These are phyloP conservation scores for Leishmania guyanensis DNA, from an alignment of 208 protist species.

Conservation along the genomic window DNA sequence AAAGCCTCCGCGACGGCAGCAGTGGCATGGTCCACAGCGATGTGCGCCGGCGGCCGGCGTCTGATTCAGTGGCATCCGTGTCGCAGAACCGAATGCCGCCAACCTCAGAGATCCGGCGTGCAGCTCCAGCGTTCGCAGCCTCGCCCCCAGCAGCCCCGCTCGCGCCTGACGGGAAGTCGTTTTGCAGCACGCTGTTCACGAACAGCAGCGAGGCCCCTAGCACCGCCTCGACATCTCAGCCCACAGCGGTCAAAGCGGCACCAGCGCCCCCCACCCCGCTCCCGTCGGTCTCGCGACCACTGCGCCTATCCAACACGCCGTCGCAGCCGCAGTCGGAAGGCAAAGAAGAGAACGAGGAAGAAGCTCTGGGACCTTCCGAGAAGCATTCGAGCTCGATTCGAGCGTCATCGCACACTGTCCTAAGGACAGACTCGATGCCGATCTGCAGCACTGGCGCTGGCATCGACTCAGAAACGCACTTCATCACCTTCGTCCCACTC, in stretches of 20 bases:
- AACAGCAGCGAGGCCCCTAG: not conserved
- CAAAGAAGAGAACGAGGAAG: slow-evolving; percentile 8
- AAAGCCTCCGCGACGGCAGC: slow-evolving; percentile 26
- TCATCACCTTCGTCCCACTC: slow-evolving; percentile 18
- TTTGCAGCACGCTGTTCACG: slow-evolving; percentile 15
- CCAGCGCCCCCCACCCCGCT: slow-evolving; percentile 15
- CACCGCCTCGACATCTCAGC: slow-evolving; percentile 1
- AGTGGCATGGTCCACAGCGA: slow-evolving; percentile 35
- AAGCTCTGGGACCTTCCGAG: not conserved
- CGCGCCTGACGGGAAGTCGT: not conserved
- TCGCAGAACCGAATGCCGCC: slow-evolving; percentile 1
- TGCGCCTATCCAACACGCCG: slow-evolving; percentile 42
- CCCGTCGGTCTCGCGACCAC: slow-evolving; percentile 37
- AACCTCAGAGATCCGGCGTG: not conserved
- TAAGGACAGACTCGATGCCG: slow-evolving; percentile 11
- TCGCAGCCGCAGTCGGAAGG: slow-evolving; percentile 23
- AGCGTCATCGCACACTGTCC: not conserved
- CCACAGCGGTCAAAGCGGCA: not conserved
- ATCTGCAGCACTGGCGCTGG: not conserved
- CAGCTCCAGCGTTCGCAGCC: not conserved
- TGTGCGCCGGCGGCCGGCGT: slow-evolving; percentile 12
- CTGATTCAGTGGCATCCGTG: not conserved
- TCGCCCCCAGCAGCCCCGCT: slow-evolving; percentile 3
- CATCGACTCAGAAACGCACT: slow-evolving; percentile 1
- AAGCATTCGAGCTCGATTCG: not conserved